These are phyloP conservation scores for Podospora anserina DNA, from an alignment of 495 filamentous ascomycete genomes.

Conservation along the genomic window DNA sequence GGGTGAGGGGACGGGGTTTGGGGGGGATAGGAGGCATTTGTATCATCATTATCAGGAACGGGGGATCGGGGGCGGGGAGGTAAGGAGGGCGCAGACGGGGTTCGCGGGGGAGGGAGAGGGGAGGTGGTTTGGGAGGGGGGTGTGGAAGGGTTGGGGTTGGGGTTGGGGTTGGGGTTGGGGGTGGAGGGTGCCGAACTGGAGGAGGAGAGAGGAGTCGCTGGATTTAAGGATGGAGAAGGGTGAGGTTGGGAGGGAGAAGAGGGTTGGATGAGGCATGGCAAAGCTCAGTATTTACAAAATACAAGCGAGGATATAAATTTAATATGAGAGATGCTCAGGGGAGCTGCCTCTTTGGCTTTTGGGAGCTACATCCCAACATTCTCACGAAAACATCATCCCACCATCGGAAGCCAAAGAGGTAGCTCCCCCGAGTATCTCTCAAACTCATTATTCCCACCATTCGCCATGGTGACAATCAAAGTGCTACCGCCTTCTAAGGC, in stretches of 20 bases:
- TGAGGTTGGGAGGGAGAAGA: background rate
- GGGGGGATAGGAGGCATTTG: background rate
- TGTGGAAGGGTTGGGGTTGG: background rate
- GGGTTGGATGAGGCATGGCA: background rate
- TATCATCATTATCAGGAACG: conserved; percentile 2
- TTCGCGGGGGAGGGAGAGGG: background rate
- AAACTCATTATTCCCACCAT: too few species aligned
- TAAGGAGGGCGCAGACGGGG: background rate
- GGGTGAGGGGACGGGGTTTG: background rate
- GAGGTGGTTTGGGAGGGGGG: background rate
- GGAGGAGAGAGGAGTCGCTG: background rate
- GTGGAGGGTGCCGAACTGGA: background rate
- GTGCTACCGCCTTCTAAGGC: too few species aligned
- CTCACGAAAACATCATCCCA: too few species aligned
- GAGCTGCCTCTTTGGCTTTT: too few species aligned
- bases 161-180: background rate
- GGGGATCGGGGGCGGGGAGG: background rate
- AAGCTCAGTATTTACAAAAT: too few species aligned
- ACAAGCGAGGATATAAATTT: too few species aligned
- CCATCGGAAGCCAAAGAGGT: too few species aligned
- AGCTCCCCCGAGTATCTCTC: too few species aligned
- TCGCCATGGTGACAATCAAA: too few species aligned
- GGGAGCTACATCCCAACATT: too few species aligned
- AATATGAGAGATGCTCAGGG: too few species aligned
- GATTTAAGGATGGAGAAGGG: conserved; percentile 1